Evolutionary conservation across 441 rosid species (phyloP), one percentile per base, ranked within the genome.

Genomic region (Viola pubescens): DNA sequence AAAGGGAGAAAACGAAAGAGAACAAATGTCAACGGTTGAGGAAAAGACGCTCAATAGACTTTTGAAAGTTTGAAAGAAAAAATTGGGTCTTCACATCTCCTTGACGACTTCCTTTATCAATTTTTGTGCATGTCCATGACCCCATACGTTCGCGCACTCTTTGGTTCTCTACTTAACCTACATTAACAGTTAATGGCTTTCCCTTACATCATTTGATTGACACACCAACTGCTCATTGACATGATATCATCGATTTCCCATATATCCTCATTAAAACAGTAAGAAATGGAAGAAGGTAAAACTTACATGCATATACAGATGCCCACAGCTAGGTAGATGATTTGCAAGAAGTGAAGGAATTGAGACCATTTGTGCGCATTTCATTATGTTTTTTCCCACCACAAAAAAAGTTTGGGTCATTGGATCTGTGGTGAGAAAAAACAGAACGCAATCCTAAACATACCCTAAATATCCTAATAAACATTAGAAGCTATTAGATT

Each of bases 21-120:
- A 58, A 19, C 51, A 72, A 73, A 76, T 75, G 90, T 84, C 87
- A 81, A 84, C 87, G 83, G 76, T 72, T 38, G 37, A 56, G 65
- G 56, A 69, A 70, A 59, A 60, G 73, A 69, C 56, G 70, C 74
- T 70, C 37, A 2, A 51, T 58, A 38, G 3, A 63, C 63, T 78
- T 62, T 66, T 72, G 52, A 65, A 76, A 58, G 60, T 67, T 68
- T 66, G 69, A n/a, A n/a, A n/a, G n/a, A n/a, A n/a, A n/a, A n/a
- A n/a, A n/a, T n/a, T n/a, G 5, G 42, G n/a, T 47, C 61, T 65
- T 56, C 49, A 19, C 26, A 63, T 70, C 64, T 66, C 48, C 65
- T 65, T 65, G 65, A 59, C 57, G 61, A 37, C 67, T 66, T 34
- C 60, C 81, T 81, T 70, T 74, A 74, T 81, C 71, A 77, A 79